Base-by-base conservation (phyloP, 1,139 yeast species). In the Arxiozyma telluris region DNA sequence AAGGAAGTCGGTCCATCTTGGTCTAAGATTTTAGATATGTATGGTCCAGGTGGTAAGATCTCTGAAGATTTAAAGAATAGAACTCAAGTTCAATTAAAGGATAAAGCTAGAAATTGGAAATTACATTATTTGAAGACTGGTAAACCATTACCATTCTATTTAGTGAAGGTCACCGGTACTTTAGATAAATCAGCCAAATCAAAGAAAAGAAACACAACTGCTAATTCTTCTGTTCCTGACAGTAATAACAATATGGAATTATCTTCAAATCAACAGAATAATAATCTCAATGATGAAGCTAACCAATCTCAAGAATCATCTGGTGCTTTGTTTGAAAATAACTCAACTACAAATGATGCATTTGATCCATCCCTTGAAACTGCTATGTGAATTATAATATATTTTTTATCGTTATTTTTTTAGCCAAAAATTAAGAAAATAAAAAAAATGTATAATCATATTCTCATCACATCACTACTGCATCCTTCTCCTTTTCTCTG, bases 91-190 rank as follows among this genome's bases (percentile, higher is more conserved):
- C 98, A 91, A 68, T 76, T 93, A 55, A 93, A 93, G 67, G 98
- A 93, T 67, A 93, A 93, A 66, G 98, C 98, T 0, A 78, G 98
- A 60, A 93, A 93, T 66, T 86, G 96, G 88, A 93, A 91, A 68
- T 80, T 88, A 78, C 84, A 85, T 59, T 89, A 85, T 67, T 72
- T 90, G 56, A 87, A 89, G 65, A 78, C 81, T 55, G 83, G 83
- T 4, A 71, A 81, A 50, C 82, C 87, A 7, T 81, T 91, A 5
- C 98, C 98, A 0, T 82, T 77, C 3, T 91, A 88, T 64, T 73
- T 93, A 59, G 76, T 74, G 54, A 83, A 84, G 60, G 98, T 91
- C 27, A 90, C 97, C 0, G 98, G 98, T 47, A 96, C 84, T 60
- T 71, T 86, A 56, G 90, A 84, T 39, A 73, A 85, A 54, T 79